Conservation (phyloP, 192 early-diverging fungal genomes). For the Backusella psychrophila region DNA sequence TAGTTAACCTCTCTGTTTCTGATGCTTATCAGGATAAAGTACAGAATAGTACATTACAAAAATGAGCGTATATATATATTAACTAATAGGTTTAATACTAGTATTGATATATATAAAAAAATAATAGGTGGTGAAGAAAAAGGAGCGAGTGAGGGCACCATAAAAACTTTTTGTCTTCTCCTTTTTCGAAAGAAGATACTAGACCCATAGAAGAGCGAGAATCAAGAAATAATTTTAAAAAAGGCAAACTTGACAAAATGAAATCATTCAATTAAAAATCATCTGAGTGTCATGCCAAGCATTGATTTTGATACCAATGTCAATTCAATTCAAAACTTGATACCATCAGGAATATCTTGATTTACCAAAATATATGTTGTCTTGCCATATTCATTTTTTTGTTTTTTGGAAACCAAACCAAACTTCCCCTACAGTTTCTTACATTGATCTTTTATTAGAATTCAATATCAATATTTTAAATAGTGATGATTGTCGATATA, state of each 20-base stretch:
- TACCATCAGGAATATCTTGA: not conserved
- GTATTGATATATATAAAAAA: not conserved
- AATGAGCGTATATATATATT: not conserved
- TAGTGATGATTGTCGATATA: not conserved
- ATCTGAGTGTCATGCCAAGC: not conserved
- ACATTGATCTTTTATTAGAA: not conserved
- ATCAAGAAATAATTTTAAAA: not conserved
- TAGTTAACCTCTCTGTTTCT: not conserved
- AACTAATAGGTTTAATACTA: not conserved
- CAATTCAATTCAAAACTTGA: not conserved
- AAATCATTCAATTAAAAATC: not conserved
- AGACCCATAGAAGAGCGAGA: not conserved
- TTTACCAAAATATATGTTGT: not conserved
- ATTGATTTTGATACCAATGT: not conserved
- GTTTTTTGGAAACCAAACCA: not conserved
- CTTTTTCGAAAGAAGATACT: not conserved
- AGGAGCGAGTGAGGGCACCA: not conserved
- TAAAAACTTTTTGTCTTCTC: not conserved
- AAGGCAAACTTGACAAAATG: not conserved
- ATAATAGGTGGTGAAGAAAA: not conserved
- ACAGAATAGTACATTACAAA: not conserved
- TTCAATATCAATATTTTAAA: not conserved
- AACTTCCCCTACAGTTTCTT: not conserved
- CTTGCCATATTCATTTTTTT: not conserved
- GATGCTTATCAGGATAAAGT: not conserved